Percentiles rank a stretch among this genome's conserved stretches.
These are phyloP conservation scores for Ogataea siamensis DNA, from an alignment of 805 yeast genomes.

Conservation along the genomic window DNA sequence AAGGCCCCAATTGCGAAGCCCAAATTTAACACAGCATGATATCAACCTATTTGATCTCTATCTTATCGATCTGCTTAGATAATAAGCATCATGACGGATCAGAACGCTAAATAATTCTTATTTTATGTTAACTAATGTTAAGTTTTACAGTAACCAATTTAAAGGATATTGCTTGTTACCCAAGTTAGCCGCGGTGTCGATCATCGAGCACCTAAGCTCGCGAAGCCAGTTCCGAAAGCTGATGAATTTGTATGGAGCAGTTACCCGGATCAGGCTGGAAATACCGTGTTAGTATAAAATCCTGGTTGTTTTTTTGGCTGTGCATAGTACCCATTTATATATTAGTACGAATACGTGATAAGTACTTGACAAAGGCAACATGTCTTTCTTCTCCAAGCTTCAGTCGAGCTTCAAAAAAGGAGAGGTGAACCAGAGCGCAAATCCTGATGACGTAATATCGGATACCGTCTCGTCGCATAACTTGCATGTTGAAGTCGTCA, in stretches of 20 bases:
- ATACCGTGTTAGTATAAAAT: constrained; percentile 1
- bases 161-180: background rate
- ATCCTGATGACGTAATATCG: background rate
- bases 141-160: background rate
- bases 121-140: no score
- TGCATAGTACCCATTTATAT: background rate
- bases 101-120: background rate
- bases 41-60: no score
- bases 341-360: constrained; percentile 1
- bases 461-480: constrained; percentile 7
- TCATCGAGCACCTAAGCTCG: background rate
- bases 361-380: constrained; percentile 3
- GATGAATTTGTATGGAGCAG: background rate
- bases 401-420: constrained; percentile 19
- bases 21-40: background rate
- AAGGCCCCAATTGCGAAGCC: background rate
- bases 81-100: background rate
- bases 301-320: constrained; percentile 1
- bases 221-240: background rate
- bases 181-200: constrained; percentile 1
- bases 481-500: constrained; percentile 33
- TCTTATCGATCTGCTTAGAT: background rate
- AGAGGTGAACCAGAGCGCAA: constrained; percentile 1
- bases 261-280: constrained; percentile 2
- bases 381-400: constrained; percentile 22